Percentiles rank a stretch among this genome's conserved stretches.
These are phyloP conservation scores for Endocladia muricata DNA, from an alignment of 31 red algal species.

Conservation along the genomic window DNA sequence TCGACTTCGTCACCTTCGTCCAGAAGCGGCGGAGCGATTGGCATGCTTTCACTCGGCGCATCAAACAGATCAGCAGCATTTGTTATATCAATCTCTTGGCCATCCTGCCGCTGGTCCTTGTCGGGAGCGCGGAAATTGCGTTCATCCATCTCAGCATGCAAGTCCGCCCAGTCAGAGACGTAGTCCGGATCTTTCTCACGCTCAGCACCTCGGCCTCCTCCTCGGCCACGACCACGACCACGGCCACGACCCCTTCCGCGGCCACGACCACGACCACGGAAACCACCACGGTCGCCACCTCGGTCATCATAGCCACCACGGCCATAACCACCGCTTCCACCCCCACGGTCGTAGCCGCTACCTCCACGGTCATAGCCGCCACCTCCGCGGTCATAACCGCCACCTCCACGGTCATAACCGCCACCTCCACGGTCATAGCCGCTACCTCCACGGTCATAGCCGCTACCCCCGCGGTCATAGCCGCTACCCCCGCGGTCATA, in stretches of 20 bases:
- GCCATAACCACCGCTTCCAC: background rate
- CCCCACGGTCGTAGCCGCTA: background rate
- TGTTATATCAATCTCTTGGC: conserved; percentile 1
- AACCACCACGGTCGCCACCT: background rate
- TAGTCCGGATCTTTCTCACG: conserved; percentile 8
- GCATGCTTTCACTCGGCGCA: background rate
- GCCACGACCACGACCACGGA: background rate
- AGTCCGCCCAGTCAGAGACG: conserved; percentile 9
- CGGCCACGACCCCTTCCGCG: background rate
- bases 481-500: conserved; percentile 8
- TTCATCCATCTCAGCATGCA: background rate
- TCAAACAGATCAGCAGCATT: conserved; percentile 9
- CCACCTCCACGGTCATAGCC: background rate
- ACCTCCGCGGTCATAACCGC: background rate
- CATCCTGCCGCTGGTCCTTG: conserved; percentile 1
- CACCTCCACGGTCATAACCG: background rate
- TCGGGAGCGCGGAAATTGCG: background rate
- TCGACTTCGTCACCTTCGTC: background rate
- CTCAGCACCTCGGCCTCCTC: background rate
- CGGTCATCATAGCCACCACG: background rate
- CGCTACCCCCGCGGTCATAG: conserved; percentile 3
- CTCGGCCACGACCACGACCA: background rate
- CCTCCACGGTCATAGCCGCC: conserved; percentile 3
- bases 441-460: background rate
- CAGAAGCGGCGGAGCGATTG: background rate